phyloP scores from a whole-genome alignment of 2,329 filamentous ascomycete species.

The Amylocarpus encephaloides region DNA sequence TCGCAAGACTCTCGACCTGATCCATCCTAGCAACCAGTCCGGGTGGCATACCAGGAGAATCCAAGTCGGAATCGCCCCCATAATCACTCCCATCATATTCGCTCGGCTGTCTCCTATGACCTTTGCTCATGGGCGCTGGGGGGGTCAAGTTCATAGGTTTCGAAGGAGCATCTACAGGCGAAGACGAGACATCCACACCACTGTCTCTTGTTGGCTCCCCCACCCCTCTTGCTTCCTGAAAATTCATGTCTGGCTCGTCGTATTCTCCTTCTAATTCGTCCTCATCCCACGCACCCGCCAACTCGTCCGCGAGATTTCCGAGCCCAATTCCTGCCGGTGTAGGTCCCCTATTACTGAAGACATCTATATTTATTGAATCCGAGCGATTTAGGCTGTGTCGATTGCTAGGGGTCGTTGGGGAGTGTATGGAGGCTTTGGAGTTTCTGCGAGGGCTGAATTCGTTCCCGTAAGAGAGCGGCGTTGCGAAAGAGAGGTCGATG shows the following conservation, averaged over 20 bases:
- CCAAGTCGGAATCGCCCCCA: conserved; percentile 64
- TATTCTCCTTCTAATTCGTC: conserved; percentile 50
- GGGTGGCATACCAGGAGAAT: conserved; percentile 60
- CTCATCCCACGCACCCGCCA: conserved; percentile 65
- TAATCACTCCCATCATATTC: conserved; percentile 70
- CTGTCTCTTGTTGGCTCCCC: conserved; percentile 31
- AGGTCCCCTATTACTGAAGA: conserved; percentile 33
- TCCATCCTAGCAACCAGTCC: conserved; percentile 65
- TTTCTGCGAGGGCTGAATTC: conserved; percentile 18
- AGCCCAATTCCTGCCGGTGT: conserved; percentile 48
- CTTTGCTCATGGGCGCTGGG: conserved; percentile 19
- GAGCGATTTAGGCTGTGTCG: conserved; percentile 20
- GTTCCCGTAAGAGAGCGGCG: conserved; percentile 23
- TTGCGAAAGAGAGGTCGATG: conserved; percentile 39
- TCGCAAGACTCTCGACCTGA: conserved; percentile 63
- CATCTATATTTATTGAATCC: conserved; percentile 26
- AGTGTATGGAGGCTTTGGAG: conserved; percentile 29
- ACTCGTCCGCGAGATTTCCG: conserved; percentile 74
- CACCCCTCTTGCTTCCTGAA: conserved; percentile 29
- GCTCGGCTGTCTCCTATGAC: conserved; percentile 47
- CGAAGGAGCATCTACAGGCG: conserved; percentile 14
- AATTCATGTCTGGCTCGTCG: conserved; percentile 39
- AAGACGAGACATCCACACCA: conserved; percentile 29
- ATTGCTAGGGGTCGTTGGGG: conserved; percentile 23
- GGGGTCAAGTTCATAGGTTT: conserved; percentile 22